A percentile compares a stretch with the other conserved stretches of the same genome.
Evolutionary conservation across 2,329 filamentous ascomycete species (phyloP).

Genomic region (Pestalotiopsis fici): DNA sequence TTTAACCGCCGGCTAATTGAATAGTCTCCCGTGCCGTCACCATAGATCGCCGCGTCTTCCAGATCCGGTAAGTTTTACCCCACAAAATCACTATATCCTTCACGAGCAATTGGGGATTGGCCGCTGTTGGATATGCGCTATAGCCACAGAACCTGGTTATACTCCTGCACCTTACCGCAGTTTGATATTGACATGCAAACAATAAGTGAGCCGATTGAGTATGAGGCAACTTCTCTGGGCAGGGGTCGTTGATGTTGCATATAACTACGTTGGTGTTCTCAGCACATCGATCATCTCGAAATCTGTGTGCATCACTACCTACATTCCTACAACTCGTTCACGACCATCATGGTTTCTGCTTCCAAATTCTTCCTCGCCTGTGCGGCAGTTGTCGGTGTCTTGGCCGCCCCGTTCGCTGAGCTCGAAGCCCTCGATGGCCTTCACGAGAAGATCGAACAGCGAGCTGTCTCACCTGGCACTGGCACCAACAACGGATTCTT

Average conservation of each 20-base stretch:
- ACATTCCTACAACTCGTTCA: neutral
- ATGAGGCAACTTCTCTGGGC: constrained; percentile 8
- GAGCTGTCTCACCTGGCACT: constrained; percentile 24
- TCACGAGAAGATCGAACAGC: constrained; percentile 5
- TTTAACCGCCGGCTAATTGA: constrained; percentile 24
- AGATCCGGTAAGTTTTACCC: constrained; percentile 5
- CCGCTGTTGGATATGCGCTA: constrained; percentile 9
- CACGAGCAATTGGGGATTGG: constrained; percentile 1
- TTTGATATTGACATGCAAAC: neutral
- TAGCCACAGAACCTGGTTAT: constrained; percentile 18
- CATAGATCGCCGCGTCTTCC: constrained; percentile 19
- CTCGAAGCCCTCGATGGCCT: constrained; percentile 16
- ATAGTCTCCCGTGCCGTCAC: constrained; percentile 11
- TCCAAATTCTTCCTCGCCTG: constrained; percentile 27
- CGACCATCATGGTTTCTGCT: constrained; percentile 22
- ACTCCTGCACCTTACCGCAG: constrained; percentile 13
- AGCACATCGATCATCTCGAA: neutral
- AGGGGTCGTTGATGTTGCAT: neutral
- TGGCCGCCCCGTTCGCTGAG: constrained; percentile 29
- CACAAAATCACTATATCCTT: constrained; percentile 10
- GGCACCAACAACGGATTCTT: constrained; percentile 56
- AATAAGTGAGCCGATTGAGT: constrained; percentile 13
- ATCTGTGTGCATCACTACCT: neutral
- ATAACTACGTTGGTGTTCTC: constrained; percentile 4
- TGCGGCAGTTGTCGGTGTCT: constrained; percentile 23